Evolutionary conservation across 805 yeast genomes (phyloP).

Genomic region (Metschnikowia kofuensis): DNA sequence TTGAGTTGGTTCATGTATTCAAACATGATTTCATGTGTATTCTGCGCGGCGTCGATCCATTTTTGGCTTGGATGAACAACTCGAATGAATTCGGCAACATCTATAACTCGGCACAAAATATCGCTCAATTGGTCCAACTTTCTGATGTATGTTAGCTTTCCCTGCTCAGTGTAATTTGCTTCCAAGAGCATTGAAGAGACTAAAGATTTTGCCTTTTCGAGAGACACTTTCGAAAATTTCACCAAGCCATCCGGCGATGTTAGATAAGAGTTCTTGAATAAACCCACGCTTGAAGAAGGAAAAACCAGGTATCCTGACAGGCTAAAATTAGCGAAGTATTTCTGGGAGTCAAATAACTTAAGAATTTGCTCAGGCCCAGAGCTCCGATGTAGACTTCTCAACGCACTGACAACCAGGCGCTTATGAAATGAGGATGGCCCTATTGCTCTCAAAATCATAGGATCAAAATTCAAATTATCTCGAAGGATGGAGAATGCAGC

Average conservation of each 20-base stretch:
- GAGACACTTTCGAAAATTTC: slow-evolving; percentile 62
- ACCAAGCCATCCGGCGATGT: slow-evolving; percentile 67
- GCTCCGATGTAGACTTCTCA: slow-evolving; percentile 7
- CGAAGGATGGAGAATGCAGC: too few species aligned
- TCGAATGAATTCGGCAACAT: slow-evolving; percentile 87
- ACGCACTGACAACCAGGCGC: not conserved
- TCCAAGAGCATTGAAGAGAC: slow-evolving; percentile 51
- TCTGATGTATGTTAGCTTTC: slow-evolving; percentile 46
- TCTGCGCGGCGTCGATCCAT: slow-evolving; percentile 79
- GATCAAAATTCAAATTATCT: not conserved
- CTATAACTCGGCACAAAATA: slow-evolving; percentile 86
- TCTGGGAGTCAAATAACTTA: slow-evolving; percentile 59
- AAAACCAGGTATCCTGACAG: slow-evolving; percentile 19
- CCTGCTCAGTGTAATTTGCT: slow-evolving; percentile 40
- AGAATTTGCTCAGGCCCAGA: slow-evolving; percentile 31
- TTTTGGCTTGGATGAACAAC: slow-evolving; percentile 76
- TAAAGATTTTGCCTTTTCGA: slow-evolving; percentile 61
- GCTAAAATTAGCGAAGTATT: slow-evolving; percentile 54
- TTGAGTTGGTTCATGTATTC: slow-evolving; percentile 92
- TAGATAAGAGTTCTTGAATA: slow-evolving; percentile 72
- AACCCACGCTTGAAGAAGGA: slow-evolving; percentile 31
- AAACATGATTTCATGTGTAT: slow-evolving; percentile 82
- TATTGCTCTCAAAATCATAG: slow-evolving; percentile 4
- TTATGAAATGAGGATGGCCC: not conserved
- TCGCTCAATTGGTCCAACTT: slow-evolving; percentile 85